A percentile compares a stretch with the other conserved stretches of the same genome.
Evolutionary conservation across 257 asterid genomes (phyloP).

Genomic region (Rhazya stricta): DNA sequence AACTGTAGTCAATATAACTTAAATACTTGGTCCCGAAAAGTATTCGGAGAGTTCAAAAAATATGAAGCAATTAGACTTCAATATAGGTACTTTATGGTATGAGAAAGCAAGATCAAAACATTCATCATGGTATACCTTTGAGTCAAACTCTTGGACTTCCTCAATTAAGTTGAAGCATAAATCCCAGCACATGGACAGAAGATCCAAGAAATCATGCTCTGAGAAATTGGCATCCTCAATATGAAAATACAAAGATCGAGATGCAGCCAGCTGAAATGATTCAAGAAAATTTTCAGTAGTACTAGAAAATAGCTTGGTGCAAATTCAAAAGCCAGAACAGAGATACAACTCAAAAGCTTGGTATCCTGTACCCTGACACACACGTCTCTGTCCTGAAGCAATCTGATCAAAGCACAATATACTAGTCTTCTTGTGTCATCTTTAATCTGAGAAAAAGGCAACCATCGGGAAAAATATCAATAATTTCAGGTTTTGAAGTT

Average conservation of each 20-base stretch:
- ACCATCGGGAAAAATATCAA: not conserved
- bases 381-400: constrained; percentile 86
- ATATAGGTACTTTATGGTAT: not conserved
- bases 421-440: constrained; percentile 84
- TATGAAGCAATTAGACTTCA: not conserved
- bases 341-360: constrained; percentile 4
- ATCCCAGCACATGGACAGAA: constrained; percentile 87
- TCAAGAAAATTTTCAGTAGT: constrained; percentile 18
- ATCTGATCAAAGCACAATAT: constrained; percentile 80
- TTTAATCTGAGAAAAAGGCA: constrained; percentile 55
- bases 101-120: not conserved
- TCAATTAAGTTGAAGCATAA: constrained; percentile 79
- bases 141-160: constrained; percentile 93
- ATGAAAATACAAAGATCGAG: constrained; percentile 86
- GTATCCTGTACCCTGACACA: constrained; percentile 74
- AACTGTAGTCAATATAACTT: not conserved
- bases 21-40: not conserved
- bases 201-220: constrained; percentile 75
- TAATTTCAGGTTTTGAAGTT: not conserved
- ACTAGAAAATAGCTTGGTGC: not conserved
- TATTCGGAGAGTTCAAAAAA: not conserved
- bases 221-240: constrained; percentile 92
- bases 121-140: constrained; percentile 50
- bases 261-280: constrained; percentile 75
- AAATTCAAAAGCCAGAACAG: not conserved